Evolutionary conservation across 441 rosid species (phyloP).

Genomic region (Biscutella auriculata): DNA sequence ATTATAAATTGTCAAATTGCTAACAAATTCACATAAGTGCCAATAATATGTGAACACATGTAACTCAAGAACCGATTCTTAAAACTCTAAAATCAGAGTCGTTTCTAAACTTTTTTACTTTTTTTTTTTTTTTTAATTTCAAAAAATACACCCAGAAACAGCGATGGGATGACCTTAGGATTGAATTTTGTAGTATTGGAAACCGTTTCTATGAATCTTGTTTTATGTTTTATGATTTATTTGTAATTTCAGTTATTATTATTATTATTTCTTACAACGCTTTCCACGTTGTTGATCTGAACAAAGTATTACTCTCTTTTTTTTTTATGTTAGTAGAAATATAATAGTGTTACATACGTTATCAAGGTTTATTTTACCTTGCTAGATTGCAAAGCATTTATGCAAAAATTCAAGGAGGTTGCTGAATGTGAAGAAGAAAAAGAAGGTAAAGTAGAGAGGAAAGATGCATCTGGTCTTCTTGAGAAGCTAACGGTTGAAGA

Average conservation of each 20-base stretch:
- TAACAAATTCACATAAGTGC: too few relatives aligned
- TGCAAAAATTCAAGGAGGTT: constrained; percentile 60
- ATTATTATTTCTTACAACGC: neutral
- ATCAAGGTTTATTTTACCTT: neutral
- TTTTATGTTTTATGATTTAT: neutral
- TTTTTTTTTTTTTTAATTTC: too few relatives aligned
- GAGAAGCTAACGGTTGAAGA: constrained; percentile 66
- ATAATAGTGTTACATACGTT: neutral
- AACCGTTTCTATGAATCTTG: neutral
- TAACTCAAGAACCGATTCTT: too few relatives aligned
- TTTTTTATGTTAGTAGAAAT: too few relatives aligned
- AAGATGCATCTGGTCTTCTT: constrained; percentile 55
- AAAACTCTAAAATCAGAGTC: too few relatives aligned
- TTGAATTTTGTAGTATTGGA: neutral
- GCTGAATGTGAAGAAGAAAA: constrained; percentile 46
- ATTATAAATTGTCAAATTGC: too few relatives aligned
- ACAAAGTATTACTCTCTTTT: too few relatives aligned
- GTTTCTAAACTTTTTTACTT: too few relatives aligned
- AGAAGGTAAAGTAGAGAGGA: constrained; percentile 24
- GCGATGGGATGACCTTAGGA: too few relatives aligned
- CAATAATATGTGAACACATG: too few relatives aligned
- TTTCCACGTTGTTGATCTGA: neutral
- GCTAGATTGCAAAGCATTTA: constrained; percentile 70
- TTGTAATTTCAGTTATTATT: too few relatives aligned
- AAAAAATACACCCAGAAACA: too few relatives aligned